Evolutionary conservation across 2,329 filamentous ascomycete genomes (phyloP), one percentile per base, ranked within the genome.

Genomic region (Neofusicoccum cordaticola): DNA sequence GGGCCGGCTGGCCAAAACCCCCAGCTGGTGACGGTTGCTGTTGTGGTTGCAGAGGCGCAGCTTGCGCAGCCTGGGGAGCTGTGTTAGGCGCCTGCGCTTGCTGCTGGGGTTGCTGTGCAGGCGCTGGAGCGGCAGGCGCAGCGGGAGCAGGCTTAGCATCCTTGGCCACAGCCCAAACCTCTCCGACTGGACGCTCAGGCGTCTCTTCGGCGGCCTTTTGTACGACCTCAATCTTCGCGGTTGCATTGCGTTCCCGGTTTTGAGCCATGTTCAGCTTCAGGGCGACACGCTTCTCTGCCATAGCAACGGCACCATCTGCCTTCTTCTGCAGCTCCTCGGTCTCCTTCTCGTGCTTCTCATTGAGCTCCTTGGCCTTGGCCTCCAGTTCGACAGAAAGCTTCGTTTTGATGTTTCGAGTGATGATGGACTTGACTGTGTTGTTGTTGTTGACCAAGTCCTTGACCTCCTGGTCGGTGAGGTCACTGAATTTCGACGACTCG

Each of bases 121-220:
- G 17, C 19, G 65, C 17, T 9, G 50, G 65, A 48, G 65, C 19
- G n/a, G 65, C 34, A 3, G 63, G 57, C 2, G 60, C 47, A 6
- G 58, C 45, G 12, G 63, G 53, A 4, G 63, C 64, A 48, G 81
- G 75, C 73, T 86, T 90, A 11, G 87, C 85, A 62, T 79, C 82
- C 77, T 94, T 93, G 0, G 90, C 93, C 62, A 91, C 80, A 68
- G 90, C 88, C 91, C 92, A 97, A 0, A 97, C 93, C 76, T 97
- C 93, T 9, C 82, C 86, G 3, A 98, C 92, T 0, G 93, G 87
- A 73, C 88, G 88, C 71, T 94, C 84, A 0, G 94, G 94, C 0
- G 93, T 97, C 53, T 96, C 90, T n/a, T 84, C 84, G 0, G 90
- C 92, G 12, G 94, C 93, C 52, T 87, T 90, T 72, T 93, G 86